Base-by-base conservation (phyloP, 2,329 filamentous ascomycete species). In the Neophaeococcomyces mojaviensis region DNA sequence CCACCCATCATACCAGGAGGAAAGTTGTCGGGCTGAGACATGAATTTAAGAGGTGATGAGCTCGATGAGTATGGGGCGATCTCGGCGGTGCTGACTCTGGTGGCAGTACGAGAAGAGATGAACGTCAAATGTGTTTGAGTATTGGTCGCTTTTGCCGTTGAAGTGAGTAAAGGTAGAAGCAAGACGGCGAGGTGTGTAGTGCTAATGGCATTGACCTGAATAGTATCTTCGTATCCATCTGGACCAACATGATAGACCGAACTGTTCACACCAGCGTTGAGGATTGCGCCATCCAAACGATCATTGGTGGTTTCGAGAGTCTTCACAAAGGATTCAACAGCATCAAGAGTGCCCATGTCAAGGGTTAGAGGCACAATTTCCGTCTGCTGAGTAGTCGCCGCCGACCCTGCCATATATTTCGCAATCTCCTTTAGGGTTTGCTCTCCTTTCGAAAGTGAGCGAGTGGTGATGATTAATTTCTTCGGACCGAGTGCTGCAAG, bases 161-260 rank as follows among this genome's bases (percentile, higher is more conserved):
- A 58, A 19, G 61, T 58, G 10, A 77, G 55, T 43, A 70, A 69
- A 0, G 71, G 72, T 1, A 76, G 60, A 9, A 82, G 63, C 2
- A 79, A 58, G 2, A 79, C 51, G 0, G 67, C 74, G 5, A 82
- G 61, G 1, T 80, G 63, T 5, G 70, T 66, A 1, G 76, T 81
- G 2, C 76, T 77, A 2, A 82, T 61, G 1, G 71, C 66, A 55
- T 81, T 81, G 52, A 79, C 72, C 57, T 81, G 77, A 9, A 82
- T 51, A 1, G 68, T 72, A 44, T 69, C 63, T 48, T 78, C 74
- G 63, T 68, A 77, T 4, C 70, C 73, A 26, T 71, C 68, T 2
- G 59, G 39, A 0, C 65, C 66, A 1, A 55, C 46, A 2, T 48
- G 51, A 50, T 66, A 71, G 18, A 61, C 55, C 12, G 63, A 58